Base-by-base conservation (phyloP, 202 grass and related monocot species). In the Brachypodium distachyon region DNA sequence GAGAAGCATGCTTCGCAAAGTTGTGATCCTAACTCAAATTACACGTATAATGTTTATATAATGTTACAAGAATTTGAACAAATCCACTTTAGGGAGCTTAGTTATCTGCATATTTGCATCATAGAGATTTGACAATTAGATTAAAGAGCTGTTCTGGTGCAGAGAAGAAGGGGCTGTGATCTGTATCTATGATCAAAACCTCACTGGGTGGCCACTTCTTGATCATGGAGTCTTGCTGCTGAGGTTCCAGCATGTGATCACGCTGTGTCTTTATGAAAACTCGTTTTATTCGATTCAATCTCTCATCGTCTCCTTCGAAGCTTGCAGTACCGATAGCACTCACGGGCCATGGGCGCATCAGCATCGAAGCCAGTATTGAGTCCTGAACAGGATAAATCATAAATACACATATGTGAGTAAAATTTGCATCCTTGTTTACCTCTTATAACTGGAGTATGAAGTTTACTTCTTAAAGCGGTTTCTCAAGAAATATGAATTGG, bases 91-190 rank as follows among this genome's bases (percentile, higher is more conserved):
- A 19, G 12, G 47, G 40, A 29, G 38, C 46, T 43, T 57, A 82
- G 28, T 25, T 61, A 52, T 53, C 17, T 72, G 32, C 80, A 79
- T 39, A 61, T 67, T 58, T 83, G 43, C 33, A 83, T 87, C 74
- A 87, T 68, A 87, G 75, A 73, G 85, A 87, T 77, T 89, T 81
- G 11, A 79, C 48, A 48, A 93, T 86, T 47, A 93, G 51, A 43
- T 84, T 66, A 58, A 74, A 87, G 12, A 93, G 84, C 17, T 85
- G 54, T 46, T 68, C 67, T 38, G 87, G 81, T 63, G 84, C 87
- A 42, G 91, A 90, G 78, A 93, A 90, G 79, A 90, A 93, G 46
- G 91, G 91, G 27, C 84, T 87, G 44, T 93, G 91, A 73, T 90
- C 87, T 10, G 81, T 85, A 59, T 90, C 84, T 49, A 90, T 72